Conservation (phyloP, 768 basidiomycete genomes). For the Russula ochroleuca region DNA sequence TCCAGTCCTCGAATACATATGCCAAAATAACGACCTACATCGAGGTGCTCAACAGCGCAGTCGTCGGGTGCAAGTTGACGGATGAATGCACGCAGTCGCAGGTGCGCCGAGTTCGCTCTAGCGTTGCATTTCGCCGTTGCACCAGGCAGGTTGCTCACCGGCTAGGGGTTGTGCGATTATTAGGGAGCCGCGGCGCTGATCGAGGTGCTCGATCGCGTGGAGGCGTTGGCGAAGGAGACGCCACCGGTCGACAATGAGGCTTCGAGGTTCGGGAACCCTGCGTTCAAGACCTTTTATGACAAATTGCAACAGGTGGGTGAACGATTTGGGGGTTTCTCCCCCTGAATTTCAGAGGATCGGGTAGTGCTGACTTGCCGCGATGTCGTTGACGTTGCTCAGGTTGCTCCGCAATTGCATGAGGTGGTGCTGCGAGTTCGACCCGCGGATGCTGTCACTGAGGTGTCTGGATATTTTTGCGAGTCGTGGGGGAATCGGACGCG, state of each 20-base stretch:
- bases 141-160: not conserved
- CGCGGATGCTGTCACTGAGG: conserved; percentile 55
- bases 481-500: conserved; percentile 88
- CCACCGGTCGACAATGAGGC: conserved; percentile 87
- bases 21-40: conserved; percentile 64
- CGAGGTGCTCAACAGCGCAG: conserved; percentile 66
- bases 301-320: conserved; percentile 58
- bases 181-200: conserved; percentile 66
- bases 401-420: conserved; percentile 45
- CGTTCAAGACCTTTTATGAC: conserved; percentile 90
- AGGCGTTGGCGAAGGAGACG: conserved; percentile 58
- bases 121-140: not conserved
- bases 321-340: not conserved
- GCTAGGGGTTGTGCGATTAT: conserved; percentile 5
- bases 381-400: not conserved
- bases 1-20: conserved; percentile 71
- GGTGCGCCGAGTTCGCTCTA: conserved; percentile 42
- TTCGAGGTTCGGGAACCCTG: conserved; percentile 96
- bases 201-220: conserved; percentile 59
- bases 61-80: conserved; percentile 71
- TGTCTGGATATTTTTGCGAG: conserved; percentile 78
- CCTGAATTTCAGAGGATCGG: not conserved
- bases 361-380: not conserved
- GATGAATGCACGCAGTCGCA: conserved; percentile 54
- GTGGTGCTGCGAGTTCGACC: conserved; percentile 52